Evolutionary conservation across 148 eudicot genomes (phyloP).

Genomic region (Amaranthus hypochondriacus): DNA sequence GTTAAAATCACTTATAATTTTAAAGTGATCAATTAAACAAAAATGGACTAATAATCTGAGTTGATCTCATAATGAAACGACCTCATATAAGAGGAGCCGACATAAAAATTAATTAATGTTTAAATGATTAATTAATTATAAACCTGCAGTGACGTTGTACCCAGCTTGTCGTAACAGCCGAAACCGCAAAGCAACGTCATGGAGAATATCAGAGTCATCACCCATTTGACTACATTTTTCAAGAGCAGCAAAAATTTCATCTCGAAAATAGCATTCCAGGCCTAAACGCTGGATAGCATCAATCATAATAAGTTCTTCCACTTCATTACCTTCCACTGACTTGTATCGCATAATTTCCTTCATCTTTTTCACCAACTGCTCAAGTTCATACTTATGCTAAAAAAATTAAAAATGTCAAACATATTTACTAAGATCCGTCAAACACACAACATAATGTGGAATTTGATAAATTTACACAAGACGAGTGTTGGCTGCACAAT

Average conservation of each 20-base stretch:
- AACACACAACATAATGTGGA: too few relatives aligned
- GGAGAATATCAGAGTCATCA: slow-evolving; percentile 20
- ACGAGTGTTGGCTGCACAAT: too few relatives aligned
- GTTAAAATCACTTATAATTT: too few relatives aligned
- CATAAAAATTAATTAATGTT: too few relatives aligned
- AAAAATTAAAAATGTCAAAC: neutral
- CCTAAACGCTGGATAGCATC: slow-evolving; percentile 33
- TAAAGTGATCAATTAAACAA: too few relatives aligned
- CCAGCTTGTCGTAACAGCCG: slow-evolving; percentile 49
- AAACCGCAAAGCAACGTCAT: slow-evolving; percentile 40
- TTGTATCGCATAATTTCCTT: slow-evolving; percentile 1
- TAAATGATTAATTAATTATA: neutral
- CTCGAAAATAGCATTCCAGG: slow-evolving; percentile 34
- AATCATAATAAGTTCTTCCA: slow-evolving; percentile 26
- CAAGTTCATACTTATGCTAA: slow-evolving; percentile 7
- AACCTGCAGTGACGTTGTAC: slow-evolving; percentile 43
- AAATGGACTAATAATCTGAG: too few relatives aligned
- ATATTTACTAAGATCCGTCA: neutral
- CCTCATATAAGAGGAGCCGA: too few relatives aligned
- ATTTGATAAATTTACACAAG: too few relatives aligned
- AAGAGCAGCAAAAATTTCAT: slow-evolving; percentile 32
- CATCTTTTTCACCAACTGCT: slow-evolving; percentile 11
- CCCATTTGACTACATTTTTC: neutral
- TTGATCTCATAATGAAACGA: too few relatives aligned
- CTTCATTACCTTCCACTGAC: neutral